A percentile compares a stretch with the other conserved stretches of the same genome.
phyloP scores from a whole-genome alignment of 805 yeast species.

The Suhomyces kilbournensis region DNA sequence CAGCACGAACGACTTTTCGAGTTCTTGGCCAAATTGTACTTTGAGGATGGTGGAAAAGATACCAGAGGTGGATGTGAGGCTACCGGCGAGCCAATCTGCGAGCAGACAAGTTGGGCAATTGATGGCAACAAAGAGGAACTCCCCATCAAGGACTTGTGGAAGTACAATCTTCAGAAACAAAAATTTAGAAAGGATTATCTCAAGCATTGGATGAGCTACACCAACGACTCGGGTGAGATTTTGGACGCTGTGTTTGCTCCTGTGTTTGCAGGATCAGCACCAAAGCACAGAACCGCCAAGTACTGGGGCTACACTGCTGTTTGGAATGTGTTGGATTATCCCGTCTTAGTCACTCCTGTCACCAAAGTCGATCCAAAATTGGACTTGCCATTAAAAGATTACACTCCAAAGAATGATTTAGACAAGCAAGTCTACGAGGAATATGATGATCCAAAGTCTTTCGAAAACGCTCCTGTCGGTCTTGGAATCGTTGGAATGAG shows the following conservation, averaged over 20 bases:
- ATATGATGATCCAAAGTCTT: conserved; percentile 14
- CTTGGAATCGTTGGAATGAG: conserved; percentile 18
- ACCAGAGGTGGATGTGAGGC: conserved; percentile 8
- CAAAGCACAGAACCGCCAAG: conserved; percentile 16
- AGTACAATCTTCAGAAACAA: conserved; percentile 16
- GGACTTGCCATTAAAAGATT: conserved; percentile 11
- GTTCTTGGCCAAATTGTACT: conserved; percentile 64
- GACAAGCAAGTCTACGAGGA: conserved; percentile 11
- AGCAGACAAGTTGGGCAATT: conserved; percentile 2
- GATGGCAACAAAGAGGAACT: conserved; percentile 8
- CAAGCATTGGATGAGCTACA: conserved; percentile 11
- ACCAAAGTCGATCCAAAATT: conserved; percentile 13
- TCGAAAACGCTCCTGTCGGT: conserved; percentile 15
- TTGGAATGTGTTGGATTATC: conserved; percentile 20
- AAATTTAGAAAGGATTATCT: conserved; percentile 16
- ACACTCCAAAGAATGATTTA: conserved; percentile 13
- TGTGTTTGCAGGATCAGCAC: conserved; percentile 15
- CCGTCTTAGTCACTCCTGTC: conserved; percentile 11
- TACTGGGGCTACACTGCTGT: conserved; percentile 21
- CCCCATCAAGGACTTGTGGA: conserved; percentile 12
- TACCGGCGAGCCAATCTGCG: conserved; percentile 13
- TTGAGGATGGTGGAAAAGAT: conserved; percentile 47
- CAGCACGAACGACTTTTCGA: conserved; percentile 40
- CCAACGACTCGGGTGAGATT: conserved; percentile 4
- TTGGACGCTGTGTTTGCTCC: conserved; percentile 17